Evolutionary conservation across 1,284 basidiomycete species (phyloP).

Genomic region (Leccinum olivaceoglutinosum): DNA sequence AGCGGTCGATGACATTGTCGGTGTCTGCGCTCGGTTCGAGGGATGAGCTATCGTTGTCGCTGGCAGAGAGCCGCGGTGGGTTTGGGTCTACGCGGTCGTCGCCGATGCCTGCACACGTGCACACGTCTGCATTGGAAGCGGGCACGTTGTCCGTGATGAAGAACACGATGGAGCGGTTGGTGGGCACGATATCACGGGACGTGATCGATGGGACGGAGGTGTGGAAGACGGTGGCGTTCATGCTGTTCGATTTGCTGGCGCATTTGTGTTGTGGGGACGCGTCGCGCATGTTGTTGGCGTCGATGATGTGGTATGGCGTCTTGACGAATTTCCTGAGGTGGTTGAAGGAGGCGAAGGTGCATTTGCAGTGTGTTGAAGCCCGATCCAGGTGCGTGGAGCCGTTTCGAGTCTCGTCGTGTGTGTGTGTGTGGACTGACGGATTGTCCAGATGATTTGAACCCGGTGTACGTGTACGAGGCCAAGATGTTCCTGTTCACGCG

Average conservation of each 20-base stretch:
- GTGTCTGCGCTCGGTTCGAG: too few species aligned
- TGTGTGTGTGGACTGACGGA: too few species aligned
- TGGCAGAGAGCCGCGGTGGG: constrained; percentile 34
- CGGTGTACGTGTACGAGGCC: too few species aligned
- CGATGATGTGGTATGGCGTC: too few species aligned
- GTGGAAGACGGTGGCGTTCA: constrained; percentile 94
- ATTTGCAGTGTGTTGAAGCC: too few species aligned
- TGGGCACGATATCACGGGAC: constrained; percentile 67
- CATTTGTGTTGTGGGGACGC: constrained; percentile 62
- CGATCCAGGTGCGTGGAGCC: too few species aligned
- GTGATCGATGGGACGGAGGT: constrained; percentile 81
- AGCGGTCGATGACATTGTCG: too few species aligned
- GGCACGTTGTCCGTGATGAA: constrained; percentile 64
- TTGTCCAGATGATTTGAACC: too few species aligned
- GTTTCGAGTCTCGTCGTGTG: too few species aligned
- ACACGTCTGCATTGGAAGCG: constrained; percentile 51
- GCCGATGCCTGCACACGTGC: background rate
- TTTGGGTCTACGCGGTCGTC: constrained; percentile 9
- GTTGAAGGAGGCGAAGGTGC: too few species aligned
- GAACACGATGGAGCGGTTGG: constrained; percentile 65
- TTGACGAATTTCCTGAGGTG: too few species aligned
- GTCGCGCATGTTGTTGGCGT: constrained; percentile 42
- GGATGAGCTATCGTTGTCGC: constrained; percentile 7
- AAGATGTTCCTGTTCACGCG: too few species aligned
- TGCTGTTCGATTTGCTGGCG: constrained; percentile 74